These are phyloP conservation scores for Babesia microti DNA, from an alignment of 169 alveolate species.

Conservation along the genomic window DNA sequence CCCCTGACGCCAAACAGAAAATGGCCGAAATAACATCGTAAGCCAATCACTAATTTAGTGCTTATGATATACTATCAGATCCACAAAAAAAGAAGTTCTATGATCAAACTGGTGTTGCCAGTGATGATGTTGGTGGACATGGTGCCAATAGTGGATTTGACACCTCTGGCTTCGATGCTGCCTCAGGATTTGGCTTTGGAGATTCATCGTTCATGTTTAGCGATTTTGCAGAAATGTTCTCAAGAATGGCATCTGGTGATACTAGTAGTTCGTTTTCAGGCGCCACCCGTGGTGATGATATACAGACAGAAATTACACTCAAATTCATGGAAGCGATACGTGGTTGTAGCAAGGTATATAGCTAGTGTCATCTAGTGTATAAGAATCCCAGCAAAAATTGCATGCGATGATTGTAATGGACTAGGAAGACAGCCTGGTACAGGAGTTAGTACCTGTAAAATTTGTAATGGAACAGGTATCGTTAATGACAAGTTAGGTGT, in stretches of 20 bases:
- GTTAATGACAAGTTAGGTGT: conserved; percentile 21
- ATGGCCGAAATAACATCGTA: conserved; percentile 83
- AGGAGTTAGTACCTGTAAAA: conserved; percentile 55
- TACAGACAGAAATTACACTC: conserved; percentile 61
- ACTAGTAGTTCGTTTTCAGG: conserved; percentile 40
- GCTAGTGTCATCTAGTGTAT: conserved; percentile 26
- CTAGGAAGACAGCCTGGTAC: conserved; percentile 63
- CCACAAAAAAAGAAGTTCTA: conserved; percentile 76
- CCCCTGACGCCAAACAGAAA: conserved; percentile 84
- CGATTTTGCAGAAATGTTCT: conserved; percentile 72
- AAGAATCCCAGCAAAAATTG: conserved; percentile 55
- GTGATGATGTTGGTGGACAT: conserved; percentile 52
- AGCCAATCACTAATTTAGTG: conserved; percentile 56
- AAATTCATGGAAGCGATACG: conserved; percentile 74
- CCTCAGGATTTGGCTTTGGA: conserved; percentile 54
- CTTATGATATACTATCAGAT: conserved; percentile 84
- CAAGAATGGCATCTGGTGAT: conserved; percentile 58
- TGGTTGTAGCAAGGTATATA: conserved; percentile 60
- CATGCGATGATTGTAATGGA: conserved; percentile 69
- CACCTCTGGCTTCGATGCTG: conserved; percentile 17
- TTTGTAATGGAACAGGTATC: conserved; percentile 69
- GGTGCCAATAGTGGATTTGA: conserved; percentile 26
- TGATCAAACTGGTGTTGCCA: conserved; percentile 79
- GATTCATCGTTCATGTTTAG: conserved; percentile 71
- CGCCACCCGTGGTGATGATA: conserved; percentile 61